Base-by-base conservation (phyloP, 805 yeast species). In the Ogataea nitratoaversa region DNA sequence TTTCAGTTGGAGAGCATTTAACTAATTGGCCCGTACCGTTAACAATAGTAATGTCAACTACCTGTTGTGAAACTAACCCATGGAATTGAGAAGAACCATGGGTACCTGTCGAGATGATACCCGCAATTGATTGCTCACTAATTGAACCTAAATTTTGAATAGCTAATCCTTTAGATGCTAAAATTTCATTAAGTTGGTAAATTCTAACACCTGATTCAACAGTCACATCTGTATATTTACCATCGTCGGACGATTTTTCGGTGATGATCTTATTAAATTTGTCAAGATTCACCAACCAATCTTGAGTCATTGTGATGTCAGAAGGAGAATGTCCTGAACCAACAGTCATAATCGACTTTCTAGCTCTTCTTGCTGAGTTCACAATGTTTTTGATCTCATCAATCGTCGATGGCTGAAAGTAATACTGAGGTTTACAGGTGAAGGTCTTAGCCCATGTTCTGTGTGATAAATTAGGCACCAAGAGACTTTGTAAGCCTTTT, bases 281-380 rank as follows among this genome's bases (percentile, higher is more conserved):
- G 62, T 91, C 98, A 54, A 91, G 70, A 58, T 86, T 90, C 47
- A 95, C 76, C 16, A 93, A 65, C 96, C 96, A 90, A 42, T 85
- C 93, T 24, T 70, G 65, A 4, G 95, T 84, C 83, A 89, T 82
- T 38, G 96, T 87, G 65, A 93, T 65, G 56, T 81, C 90, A 32
- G 95, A 84, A 0, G 99, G 99, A 7, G 97, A 89, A 59, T 93
- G 98, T 24, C 96, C 96, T 0, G 95, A 79, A 0, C 99, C 99
- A 8, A 86, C 90, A 2, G 85, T 78, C 72, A 85, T 81, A 40
- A 91, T 65, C 14, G 95, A 84, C 50, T 79, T 82, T 16, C 71
- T 66, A 19, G 67, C 57, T 34, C 63, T 54, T 34, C 74, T 67
- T 4, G 98, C 98, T 42, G 70, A 68, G 27, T 73, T 68, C 23